A percentile compares a stretch with the other conserved stretches of the same genome.
These are phyloP conservation scores for Limnomonas spitsbergensis DNA, from an alignment of 139 green algal genomes.

Conservation along the genomic window DNA sequence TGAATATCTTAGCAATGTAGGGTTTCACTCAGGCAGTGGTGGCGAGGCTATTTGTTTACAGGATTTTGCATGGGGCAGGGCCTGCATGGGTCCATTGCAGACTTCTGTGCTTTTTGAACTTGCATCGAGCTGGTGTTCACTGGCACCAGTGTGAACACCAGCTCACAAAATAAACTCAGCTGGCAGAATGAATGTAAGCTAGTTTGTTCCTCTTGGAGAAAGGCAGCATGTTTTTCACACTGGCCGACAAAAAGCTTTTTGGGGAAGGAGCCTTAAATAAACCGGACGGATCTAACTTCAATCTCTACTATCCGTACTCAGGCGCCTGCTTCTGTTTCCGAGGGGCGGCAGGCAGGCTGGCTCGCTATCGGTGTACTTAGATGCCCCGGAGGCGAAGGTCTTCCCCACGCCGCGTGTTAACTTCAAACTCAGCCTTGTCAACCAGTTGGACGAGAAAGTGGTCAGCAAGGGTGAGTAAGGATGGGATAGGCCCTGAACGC, in stretches of 20 bases:
- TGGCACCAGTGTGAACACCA: too few relatives aligned
- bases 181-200: too few relatives aligned
- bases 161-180: too few relatives aligned
- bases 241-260: neutral
- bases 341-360: constrained; percentile 43
- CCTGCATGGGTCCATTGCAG: too few relatives aligned
- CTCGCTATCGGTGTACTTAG: constrained; percentile 69
- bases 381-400: constrained; percentile 64
- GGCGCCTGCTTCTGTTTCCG: constrained; percentile 77
- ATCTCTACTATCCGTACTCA: constrained; percentile 38
- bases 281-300: neutral
- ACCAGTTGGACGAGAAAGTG: constrained; percentile 53
- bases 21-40: too few relatives aligned
- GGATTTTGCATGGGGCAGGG: too few relatives aligned
- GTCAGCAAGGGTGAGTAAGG: constrained; percentile 58
- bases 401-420: constrained; percentile 53
- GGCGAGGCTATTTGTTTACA: too few relatives aligned
- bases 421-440: constrained; percentile 80
- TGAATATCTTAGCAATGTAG: too few relatives aligned
- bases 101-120: too few relatives aligned
- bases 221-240: neutral
- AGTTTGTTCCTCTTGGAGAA: too few relatives aligned
- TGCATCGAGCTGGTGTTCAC: too few relatives aligned
- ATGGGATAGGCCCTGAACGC: neutral
- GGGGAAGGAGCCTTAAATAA: neutral